A percentile compares a stretch with the other conserved stretches of the same genome.
phyloP scores from a whole-genome alignment of 2,329 filamentous ascomycete genomes.

The Alternaria solani region DNA sequence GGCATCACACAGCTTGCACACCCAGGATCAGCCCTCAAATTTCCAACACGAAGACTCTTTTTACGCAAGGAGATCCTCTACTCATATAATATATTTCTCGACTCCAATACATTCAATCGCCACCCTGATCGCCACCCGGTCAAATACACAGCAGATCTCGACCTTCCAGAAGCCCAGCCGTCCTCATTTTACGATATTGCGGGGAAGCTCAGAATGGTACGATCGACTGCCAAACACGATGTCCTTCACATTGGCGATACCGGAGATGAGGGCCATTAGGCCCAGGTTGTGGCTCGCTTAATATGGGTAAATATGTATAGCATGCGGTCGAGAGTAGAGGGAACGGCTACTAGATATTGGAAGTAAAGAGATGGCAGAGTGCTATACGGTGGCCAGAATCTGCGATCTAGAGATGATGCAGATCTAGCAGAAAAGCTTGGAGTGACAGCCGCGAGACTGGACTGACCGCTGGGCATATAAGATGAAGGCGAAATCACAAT shows the following conservation, averaged over 20 bases:
- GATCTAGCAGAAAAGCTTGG: not conserved
- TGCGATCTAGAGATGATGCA: not conserved
- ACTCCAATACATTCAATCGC: not conserved
- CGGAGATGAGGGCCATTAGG: not conserved
- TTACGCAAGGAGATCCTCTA: not conserved
- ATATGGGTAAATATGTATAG: constrained; percentile 27
- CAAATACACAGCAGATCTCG: constrained; percentile 12
- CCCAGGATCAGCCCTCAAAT: not conserved
- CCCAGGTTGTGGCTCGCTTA: constrained; percentile 17
- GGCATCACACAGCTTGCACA: not conserved
- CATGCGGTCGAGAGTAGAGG: constrained; percentile 16
- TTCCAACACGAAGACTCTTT: not conserved
- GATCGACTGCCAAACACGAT: not conserved
- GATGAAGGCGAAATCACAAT: not conserved
- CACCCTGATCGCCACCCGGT: constrained; percentile 1
- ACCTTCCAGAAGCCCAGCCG: constrained; percentile 16
- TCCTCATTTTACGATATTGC: constrained; percentile 18
- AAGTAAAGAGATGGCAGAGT: constrained; percentile 27
- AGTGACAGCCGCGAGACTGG: not conserved
- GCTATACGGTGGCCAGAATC: constrained; percentile 4
- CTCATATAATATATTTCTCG: not conserved
- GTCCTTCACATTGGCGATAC: not conserved
- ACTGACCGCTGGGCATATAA: not conserved
- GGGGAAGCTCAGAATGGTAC: constrained; percentile 19
- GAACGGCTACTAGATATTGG: constrained; percentile 22